Conservation (phyloP, 208 protist species). For the Acanthamoeba healyi region DNA sequence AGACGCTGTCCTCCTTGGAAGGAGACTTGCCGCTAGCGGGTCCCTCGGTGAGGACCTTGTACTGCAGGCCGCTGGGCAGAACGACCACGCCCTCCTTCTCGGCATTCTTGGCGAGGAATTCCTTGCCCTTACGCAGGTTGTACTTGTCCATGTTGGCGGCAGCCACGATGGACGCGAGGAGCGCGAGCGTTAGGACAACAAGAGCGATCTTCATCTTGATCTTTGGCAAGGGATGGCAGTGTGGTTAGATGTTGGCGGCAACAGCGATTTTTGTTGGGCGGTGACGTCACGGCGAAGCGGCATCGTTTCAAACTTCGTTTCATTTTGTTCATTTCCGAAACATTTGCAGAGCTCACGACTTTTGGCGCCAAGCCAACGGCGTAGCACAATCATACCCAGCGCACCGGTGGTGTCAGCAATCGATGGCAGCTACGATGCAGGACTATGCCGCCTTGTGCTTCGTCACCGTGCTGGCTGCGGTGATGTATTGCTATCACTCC, state of each 20-base stretch:
- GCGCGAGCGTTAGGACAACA: neutral
- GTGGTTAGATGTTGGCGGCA: too few species aligned
- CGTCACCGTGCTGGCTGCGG: conserved; percentile 1
- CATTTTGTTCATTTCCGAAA: too few species aligned
- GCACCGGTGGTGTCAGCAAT: too few species aligned
- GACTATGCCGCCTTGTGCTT: conserved; percentile 19
- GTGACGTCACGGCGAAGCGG: too few species aligned
- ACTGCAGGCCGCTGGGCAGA: conserved; percentile 35
- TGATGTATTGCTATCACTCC: conserved; percentile 48
- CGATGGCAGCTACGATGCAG: neutral
- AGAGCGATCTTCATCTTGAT: neutral
- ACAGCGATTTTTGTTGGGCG: too few species aligned
- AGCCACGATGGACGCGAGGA: neutral
- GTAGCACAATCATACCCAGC: too few species aligned
- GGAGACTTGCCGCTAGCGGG: neutral
- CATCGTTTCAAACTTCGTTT: too few species aligned
- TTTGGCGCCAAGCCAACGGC: too few species aligned
- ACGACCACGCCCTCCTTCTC: conserved; percentile 1
- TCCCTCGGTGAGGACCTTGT: conserved; percentile 37
- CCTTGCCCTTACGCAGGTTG: conserved; percentile 33
- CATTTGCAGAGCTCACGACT: too few species aligned
- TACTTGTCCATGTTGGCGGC: conserved; percentile 14
- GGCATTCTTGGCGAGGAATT: neutral
- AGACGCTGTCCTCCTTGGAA: neutral
- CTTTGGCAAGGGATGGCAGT: too few species aligned